These are phyloP conservation scores for Gymnopilus junonius DNA, from an alignment of 768 basidiomycete species.

Conservation along the genomic window DNA sequence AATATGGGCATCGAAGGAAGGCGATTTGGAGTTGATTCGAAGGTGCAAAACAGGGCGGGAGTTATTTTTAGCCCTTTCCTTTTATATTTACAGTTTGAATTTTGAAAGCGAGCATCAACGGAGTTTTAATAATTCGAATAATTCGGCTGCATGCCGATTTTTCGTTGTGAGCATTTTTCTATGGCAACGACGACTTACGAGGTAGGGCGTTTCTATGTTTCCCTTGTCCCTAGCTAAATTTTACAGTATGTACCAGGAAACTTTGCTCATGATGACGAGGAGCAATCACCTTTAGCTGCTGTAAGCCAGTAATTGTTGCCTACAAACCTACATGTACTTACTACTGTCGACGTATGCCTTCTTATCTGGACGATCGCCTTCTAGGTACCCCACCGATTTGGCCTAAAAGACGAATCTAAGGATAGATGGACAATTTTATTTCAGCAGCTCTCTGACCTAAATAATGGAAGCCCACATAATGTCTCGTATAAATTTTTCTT, in stretches of 20 bases:
- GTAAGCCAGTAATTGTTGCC: not conserved
- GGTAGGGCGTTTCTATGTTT: not conserved
- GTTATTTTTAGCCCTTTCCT: too few relatives aligned
- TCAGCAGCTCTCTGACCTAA: slow-evolving; percentile 49
- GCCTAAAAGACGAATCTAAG: slow-evolving; percentile 21
- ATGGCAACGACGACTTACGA: not conserved
- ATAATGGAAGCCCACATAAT: slow-evolving; percentile 38
- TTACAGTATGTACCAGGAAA: slow-evolving; percentile 23
- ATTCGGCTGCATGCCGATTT: not conserved
- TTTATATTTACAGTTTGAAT: too few relatives aligned
- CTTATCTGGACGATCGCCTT: not conserved
- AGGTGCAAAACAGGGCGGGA: too few relatives aligned
- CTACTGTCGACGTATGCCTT: not conserved
- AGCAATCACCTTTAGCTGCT: slow-evolving; percentile 10
- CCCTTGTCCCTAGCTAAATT: not conserved
- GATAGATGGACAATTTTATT: slow-evolving; percentile 24
- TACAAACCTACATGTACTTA: not conserved
- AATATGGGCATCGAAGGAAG: too few relatives aligned
- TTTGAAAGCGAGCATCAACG: too few relatives aligned
- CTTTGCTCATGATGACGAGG: slow-evolving; percentile 22
- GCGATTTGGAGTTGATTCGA: too few relatives aligned
- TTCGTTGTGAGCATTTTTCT: not conserved
- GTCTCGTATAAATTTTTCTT: slow-evolving; percentile 67
- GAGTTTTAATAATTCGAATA: not conserved
- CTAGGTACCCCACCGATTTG: slow-evolving; percentile 26